Base-by-base conservation (phyloP, 306 rosid genomes). In the Dalbergia oliveri region DNA sequence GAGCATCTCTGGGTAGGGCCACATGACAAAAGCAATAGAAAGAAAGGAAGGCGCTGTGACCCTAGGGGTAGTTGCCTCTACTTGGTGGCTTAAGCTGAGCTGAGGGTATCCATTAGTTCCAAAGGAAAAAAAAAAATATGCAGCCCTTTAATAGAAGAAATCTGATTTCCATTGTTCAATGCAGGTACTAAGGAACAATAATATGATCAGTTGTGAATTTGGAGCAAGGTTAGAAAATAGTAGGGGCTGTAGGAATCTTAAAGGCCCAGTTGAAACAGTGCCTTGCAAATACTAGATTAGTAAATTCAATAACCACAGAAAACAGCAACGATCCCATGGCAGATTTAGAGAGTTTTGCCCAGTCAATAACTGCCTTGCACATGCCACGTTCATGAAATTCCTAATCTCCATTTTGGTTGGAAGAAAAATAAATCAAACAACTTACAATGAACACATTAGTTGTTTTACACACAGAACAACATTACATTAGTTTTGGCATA, bases 121-220 rank as follows among this genome's bases (percentile, higher is more conserved):
- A 14, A 13, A 19, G 43, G 4, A 79, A 9, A 62, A 33, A 44
- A 4, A 79, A 9, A 62, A 33, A 45, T 69, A 68, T 69, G 62
- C 14, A 71, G 49, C 60, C 51, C 53, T 57, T 14, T 49, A 26
- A 19, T 61, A 72, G 65, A 47, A 70, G 58, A 23, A 80, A 83
- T 80, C 50, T 50, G 58, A 67, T 76, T 64, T 74, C 49, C 63
- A 68, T 41, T 69, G 73, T 37, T 81, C 82, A 67, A n/a, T 80
- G 58, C 33, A 70, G 74, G 13, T 58, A 77, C 76, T 61, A 83
- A 35, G 65, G 61, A 69, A 49, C 63, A 61, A 66, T 11, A n/a
- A 9, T 7, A 41, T 58, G 62, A 39, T 19, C 54, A 33, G 45
- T 75, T 54, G 5, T 67, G 41, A 10, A 72, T 66, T 26, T 16